Percentiles rank a stretch among this genome's conserved stretches.
phyloP scores from a whole-genome alignment of 192 early-diverging fungal species.

The Dispira simplex region DNA sequence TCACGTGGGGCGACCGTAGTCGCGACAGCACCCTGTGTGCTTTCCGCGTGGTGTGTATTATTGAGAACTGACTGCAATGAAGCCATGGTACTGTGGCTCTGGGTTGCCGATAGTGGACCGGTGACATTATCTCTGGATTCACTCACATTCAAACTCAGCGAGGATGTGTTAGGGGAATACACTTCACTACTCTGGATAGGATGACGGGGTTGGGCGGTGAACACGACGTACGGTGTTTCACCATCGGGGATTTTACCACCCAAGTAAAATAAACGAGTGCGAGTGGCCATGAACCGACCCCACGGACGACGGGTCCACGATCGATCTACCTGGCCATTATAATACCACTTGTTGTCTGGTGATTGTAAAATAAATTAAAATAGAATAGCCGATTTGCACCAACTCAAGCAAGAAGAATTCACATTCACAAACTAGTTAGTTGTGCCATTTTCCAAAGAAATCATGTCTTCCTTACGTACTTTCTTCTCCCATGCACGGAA shows the following conservation, averaged over 20 bases:
- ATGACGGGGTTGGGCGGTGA: not conserved
- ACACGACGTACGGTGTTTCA: slow-evolving; percentile 2
- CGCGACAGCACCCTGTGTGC: not conserved
- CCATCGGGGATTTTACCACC: slow-evolving; percentile 1
- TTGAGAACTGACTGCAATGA: too few species aligned
- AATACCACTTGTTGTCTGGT: slow-evolving; percentile 1
- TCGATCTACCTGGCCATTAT: not conserved
- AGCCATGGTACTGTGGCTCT: too few species aligned
- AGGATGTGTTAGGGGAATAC: not conserved
- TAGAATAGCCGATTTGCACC: not conserved
- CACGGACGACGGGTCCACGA: slow-evolving; percentile 7
- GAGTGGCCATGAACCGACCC: slow-evolving; percentile 6
- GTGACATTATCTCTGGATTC: too few species aligned
- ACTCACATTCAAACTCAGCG: not conserved
- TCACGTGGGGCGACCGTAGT: not conserved
- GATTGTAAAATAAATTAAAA: not conserved
- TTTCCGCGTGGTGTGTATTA: too few species aligned
- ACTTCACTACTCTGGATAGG: not conserved
- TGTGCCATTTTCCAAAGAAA: not conserved
- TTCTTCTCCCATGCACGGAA: not conserved
- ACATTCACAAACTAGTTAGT: not conserved
- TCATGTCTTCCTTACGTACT: not conserved
- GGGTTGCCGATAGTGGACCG: too few species aligned
- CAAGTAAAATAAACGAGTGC: slow-evolving; percentile 7
- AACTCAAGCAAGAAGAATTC: not conserved